Evolutionary conservation across 2,329 filamentous ascomycete species (phyloP).

Genomic region (Pestalotiopsis fici): DNA sequence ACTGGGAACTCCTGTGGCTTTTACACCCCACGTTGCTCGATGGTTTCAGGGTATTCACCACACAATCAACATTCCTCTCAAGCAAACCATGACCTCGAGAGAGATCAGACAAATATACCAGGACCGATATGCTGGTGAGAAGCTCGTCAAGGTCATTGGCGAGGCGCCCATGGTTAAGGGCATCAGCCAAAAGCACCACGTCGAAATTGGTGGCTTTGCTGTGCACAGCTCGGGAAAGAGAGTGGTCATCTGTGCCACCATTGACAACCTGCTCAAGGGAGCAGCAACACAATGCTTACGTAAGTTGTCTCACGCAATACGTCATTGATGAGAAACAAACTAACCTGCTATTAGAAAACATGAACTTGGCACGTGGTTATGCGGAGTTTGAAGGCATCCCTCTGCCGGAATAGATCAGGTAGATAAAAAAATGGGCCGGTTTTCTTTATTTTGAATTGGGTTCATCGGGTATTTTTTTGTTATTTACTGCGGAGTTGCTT

Average conservation of each 20-base stretch:
- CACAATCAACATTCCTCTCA: conserved; percentile 87
- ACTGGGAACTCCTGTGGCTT: conserved; percentile 73
- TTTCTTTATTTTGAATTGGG: conserved; percentile 2
- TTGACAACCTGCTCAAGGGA: conserved; percentile 92
- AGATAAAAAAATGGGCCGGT: conserved; percentile 10
- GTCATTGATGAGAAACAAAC: background rate
- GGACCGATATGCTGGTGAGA: conserved; percentile 93
- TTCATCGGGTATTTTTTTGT: conserved; percentile 1
- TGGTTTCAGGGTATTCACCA: conserved; percentile 97
- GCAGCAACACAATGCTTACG: conserved; percentile 90
- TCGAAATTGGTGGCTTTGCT: conserved; percentile 95
- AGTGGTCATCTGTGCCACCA: conserved; percentile 91
- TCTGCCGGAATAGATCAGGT: conserved; percentile 18
- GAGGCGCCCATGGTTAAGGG: conserved; percentile 84
- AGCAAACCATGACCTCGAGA: conserved; percentile 82
- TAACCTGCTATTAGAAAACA: conserved; percentile 57
- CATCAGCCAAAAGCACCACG: conserved; percentile 82
- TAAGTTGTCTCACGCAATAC: conserved; percentile 50
- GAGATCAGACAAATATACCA: conserved; percentile 95
- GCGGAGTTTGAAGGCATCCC: conserved; percentile 73
- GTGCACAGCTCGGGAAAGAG: conserved; percentile 87
- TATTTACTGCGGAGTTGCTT: background rate
- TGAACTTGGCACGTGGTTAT: conserved; percentile 73
- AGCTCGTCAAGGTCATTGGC: conserved; percentile 88
- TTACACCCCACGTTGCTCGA: conserved; percentile 91